Evolutionary conservation across 768 basidiomycete genomes (phyloP).

Genomic region (Pilatotrama ljubarskyi): DNA sequence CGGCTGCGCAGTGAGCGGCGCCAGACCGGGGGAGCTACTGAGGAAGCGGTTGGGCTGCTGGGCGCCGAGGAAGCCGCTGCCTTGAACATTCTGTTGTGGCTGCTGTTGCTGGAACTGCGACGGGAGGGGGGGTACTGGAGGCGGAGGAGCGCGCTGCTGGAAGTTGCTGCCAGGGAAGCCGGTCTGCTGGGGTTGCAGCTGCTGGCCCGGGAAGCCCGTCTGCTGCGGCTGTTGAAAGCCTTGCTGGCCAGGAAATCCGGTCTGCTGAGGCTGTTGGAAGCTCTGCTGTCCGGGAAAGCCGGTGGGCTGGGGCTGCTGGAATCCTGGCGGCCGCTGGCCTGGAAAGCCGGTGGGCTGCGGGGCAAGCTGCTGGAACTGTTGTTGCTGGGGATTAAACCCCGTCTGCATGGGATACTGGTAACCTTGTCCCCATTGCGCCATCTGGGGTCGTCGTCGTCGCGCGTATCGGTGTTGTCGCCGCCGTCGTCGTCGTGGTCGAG

Average conservation of each 20-base stretch:
- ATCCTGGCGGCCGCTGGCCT: conserved; percentile 35
- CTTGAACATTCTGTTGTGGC: conserved; percentile 36
- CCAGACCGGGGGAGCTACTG: conserved; percentile 54
- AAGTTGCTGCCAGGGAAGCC: conserved; percentile 36
- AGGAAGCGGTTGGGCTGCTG: conserved; percentile 52
- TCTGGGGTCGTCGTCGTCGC: conserved; percentile 30
- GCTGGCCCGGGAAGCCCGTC: conserved; percentile 48
- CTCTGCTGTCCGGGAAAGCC: conserved; percentile 41
- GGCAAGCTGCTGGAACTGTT: conserved; percentile 39
- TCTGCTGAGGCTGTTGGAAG: conserved; percentile 52
- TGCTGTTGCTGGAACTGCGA: conserved; percentile 59
- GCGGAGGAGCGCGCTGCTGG: conserved; percentile 48
- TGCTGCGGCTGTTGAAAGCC: conserved; percentile 51
- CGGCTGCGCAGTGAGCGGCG: conserved; percentile 48
- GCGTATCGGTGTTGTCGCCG: conserved; percentile 2
- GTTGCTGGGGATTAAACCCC: conserved; percentile 55
- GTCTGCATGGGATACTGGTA: conserved; percentile 79
- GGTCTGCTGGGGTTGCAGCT: conserved; percentile 38
- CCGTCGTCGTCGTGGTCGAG: conserved; percentile 5
- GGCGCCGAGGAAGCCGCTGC: conserved; percentile 43
- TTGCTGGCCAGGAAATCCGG: conserved; percentile 46
- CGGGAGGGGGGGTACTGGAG: conserved; percentile 66
- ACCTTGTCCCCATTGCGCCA: conserved; percentile 78
- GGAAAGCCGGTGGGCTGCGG: conserved; percentile 64
- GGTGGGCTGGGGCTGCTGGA: conserved; percentile 65